Conservation (phyloP, 192 early-diverging fungal species). For the Jimgerdemannia lactiflua region DNA sequence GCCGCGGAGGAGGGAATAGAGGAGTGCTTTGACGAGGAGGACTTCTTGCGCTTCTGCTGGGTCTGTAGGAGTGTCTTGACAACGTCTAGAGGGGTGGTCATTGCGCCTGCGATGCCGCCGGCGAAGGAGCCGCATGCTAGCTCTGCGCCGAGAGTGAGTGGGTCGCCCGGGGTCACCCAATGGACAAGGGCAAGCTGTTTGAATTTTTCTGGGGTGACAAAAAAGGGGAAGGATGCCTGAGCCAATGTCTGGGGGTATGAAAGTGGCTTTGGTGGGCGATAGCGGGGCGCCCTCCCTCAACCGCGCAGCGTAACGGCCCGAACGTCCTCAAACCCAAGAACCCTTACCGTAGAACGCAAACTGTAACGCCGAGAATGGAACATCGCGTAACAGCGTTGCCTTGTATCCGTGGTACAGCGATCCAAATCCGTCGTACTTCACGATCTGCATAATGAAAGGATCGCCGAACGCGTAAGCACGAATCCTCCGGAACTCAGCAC, state of each 20-base stretch:
- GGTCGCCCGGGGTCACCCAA: conserved; percentile 30
- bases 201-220: conserved; percentile 43
- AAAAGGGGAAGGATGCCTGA: background rate
- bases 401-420: conserved; percentile 55
- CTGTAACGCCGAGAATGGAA: conserved; percentile 57
- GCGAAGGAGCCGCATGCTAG: conserved; percentile 47
- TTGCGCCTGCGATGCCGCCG: conserved; percentile 54
- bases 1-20: background rate
- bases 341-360: conserved; percentile 57
- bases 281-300: too few relatives aligned
- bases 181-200: conserved; percentile 43
- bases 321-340: background rate
- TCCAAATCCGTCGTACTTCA: conserved; percentile 58
- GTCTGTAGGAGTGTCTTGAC: conserved; percentile 59
- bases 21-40: background rate
- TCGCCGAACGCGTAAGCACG: background rate
- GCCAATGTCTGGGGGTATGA: background rate
- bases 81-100: conserved; percentile 57
- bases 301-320: too few relatives aligned
- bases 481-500: conserved; percentile 6
- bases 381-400: conserved; percentile 54
- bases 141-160: conserved; percentile 44
- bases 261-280: background rate
- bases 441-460: conserved; percentile 31
- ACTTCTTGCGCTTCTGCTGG: conserved; percentile 35